Evolutionary conservation across 176 grass and related monocot genomes (phyloP), one percentile per base, ranked within the genome.

Genomic region (Musa troglodytarum): DNA sequence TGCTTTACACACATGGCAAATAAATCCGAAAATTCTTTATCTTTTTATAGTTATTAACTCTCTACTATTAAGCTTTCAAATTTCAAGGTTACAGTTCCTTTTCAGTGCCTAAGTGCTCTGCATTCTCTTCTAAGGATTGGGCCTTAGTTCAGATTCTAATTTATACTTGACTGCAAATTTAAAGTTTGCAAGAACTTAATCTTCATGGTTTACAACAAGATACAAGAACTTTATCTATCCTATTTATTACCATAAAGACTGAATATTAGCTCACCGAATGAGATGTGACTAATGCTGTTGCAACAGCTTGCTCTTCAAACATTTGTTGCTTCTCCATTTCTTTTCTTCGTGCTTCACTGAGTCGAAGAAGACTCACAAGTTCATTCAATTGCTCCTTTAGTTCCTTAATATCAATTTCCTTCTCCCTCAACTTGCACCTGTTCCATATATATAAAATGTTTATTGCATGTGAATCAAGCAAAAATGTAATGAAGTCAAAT

Each of bases 371-470:
- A 56, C 88, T 80, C 20, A 92, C 80, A 78, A 99, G 86, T 65
- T 92, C 96, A 49, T 86, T 99, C 80, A 92, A 69, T 83, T 99
- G 96, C 75, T 99, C 96, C 80, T 99, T 93, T 78, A 95, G 81
- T 84, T 95, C 91, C 76, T 95, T 92, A 29, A 92, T 86, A 69
- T 99, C 90, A 24, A 84, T 82, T 80, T 99, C 91, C 52, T 83
- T 94, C 72, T 99, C 96, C 66, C 83, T 88, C 72, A 86, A 81
- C 69, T 85, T 84, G 56, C 91, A 99, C 81, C 96, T 99, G 78
- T 82, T 83, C 54, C 66, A 75, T 54, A 49, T 79, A 23, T 54
- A 78, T 43, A 49, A 19, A 43, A 54, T 63, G 55, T 76, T 50
- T 49, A 63, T 1, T 61, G 49, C 9, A 50, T 6, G 15, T 55